These are phyloP conservation scores for Ogataea kodamae DNA, from an alignment of 805 yeast species.

Conservation along the genomic window DNA sequence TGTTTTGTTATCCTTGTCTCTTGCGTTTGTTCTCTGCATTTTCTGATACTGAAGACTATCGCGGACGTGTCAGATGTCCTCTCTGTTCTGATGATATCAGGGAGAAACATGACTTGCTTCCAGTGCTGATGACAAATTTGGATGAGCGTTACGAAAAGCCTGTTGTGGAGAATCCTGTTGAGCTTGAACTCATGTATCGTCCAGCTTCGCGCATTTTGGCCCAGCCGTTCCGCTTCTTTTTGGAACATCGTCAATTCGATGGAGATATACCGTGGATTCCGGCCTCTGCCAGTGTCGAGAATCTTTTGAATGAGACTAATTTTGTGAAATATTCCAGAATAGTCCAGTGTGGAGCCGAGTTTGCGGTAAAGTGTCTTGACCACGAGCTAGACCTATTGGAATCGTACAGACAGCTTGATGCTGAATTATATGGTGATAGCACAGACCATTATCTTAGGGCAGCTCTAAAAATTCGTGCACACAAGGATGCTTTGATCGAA, in stretches of 20 bases:
- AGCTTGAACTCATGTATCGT: slow-evolving; percentile 63
- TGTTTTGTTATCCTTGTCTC: slow-evolving; percentile 81
- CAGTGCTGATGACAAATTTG: slow-evolving; percentile 52
- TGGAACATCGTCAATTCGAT: slow-evolving; percentile 21
- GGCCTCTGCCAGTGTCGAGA: slow-evolving; percentile 23
- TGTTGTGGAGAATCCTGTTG: slow-evolving; percentile 48
- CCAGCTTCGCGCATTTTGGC: slow-evolving; percentile 31
- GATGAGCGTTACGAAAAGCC: slow-evolving; percentile 61
- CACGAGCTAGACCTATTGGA: slow-evolving; percentile 55
- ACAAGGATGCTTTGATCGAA: slow-evolving; percentile 38
- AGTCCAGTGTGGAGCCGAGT: slow-evolving; percentile 59
- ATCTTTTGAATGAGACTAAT: slow-evolving; percentile 22
- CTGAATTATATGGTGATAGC: slow-evolving; percentile 55
- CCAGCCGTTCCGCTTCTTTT: slow-evolving; percentile 30
- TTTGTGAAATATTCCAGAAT: slow-evolving; percentile 59
- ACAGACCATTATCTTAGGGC: slow-evolving; percentile 56
- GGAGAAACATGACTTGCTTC: slow-evolving; percentile 54
- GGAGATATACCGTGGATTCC: slow-evolving; percentile 58
- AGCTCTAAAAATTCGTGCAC: slow-evolving; percentile 47
- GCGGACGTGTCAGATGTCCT: slow-evolving; percentile 71
- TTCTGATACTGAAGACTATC: slow-evolving; percentile 37
- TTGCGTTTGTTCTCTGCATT: slow-evolving; percentile 61
- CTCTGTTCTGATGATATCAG: slow-evolving; percentile 61
- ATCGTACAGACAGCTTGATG: slow-evolving; percentile 53
- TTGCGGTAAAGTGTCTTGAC: slow-evolving; percentile 51